Evolutionary conservation across 495 filamentous ascomycete species (phyloP).

Genomic region (Mytilinidion resinicola): DNA sequence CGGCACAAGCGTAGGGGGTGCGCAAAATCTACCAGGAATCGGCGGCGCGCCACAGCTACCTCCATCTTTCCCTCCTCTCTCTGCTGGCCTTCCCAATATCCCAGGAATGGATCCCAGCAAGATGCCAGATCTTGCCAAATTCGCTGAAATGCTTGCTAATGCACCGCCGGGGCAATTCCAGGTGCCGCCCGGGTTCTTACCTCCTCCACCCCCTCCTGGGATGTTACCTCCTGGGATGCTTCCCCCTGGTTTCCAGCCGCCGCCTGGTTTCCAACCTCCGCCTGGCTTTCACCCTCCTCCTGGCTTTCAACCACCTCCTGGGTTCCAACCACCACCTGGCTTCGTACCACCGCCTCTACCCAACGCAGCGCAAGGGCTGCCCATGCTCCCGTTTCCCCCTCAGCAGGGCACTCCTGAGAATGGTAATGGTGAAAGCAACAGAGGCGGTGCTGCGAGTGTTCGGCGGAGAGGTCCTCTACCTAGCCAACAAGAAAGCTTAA

Average conservation of each 20-base stretch:
- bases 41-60: constrained; percentile 42
- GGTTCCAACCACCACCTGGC: constrained; percentile 13
- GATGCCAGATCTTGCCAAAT: constrained; percentile 57
- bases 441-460: constrained; percentile 34
- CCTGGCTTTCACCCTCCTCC: constrained; percentile 3
- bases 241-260: constrained; percentile 30
- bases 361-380: constrained; percentile 28
- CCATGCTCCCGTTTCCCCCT: neutral
- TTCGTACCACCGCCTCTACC: constrained; percentile 15
- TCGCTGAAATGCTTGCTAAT: constrained; percentile 55
- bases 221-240: constrained; percentile 14
- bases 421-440: constrained; percentile 35
- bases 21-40: constrained; percentile 46
- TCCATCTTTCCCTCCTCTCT: constrained; percentile 39
- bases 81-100: constrained; percentile 39
- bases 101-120: constrained; percentile 50
- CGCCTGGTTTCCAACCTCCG: constrained; percentile 26
- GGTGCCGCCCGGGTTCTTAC: constrained; percentile 23
- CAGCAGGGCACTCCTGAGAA: constrained; percentile 42
- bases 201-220: constrained; percentile 22
- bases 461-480: constrained; percentile 60
- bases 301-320: constrained; percentile 9
- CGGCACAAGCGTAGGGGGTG: constrained; percentile 35
- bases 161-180: constrained; percentile 31
- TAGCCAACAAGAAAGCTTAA: constrained; percentile 75